Evolutionary conservation across 192 early-diverging fungal genomes (phyloP).

Genomic region (Cetraspora pellucida): DNA sequence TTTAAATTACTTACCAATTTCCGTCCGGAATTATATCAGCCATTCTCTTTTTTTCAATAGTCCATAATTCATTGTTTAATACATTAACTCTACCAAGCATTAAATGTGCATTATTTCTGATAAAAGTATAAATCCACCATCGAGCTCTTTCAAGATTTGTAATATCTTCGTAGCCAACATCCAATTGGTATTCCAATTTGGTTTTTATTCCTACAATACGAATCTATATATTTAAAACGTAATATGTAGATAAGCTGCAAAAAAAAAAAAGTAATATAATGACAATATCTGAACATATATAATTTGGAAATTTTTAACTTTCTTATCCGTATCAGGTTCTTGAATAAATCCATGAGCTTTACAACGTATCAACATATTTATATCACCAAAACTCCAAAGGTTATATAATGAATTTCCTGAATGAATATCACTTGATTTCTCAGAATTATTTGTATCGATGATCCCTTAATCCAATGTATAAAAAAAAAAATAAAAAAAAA

Average conservation of each 20-base stretch:
- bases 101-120: slow-evolving; percentile 39
- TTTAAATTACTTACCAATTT: slow-evolving; percentile 31
- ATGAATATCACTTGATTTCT: background rate
- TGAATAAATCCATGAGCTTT: slow-evolving; percentile 30
- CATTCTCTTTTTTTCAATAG: slow-evolving; percentile 37
- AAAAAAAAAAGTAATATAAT: background rate
- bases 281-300: too few species aligned
- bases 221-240: background rate
- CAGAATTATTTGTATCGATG: background rate
- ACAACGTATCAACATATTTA: slow-evolving; percentile 37
- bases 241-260: background rate
- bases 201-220: slow-evolving; percentile 36
- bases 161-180: slow-evolving; percentile 34
- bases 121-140: slow-evolving; percentile 40
- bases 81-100: slow-evolving; percentile 42
- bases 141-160: slow-evolving; percentile 36
- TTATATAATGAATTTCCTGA: slow-evolving; percentile 12
- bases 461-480: background rate
- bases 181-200: slow-evolving; percentile 44
- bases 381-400: slow-evolving; percentile 40
- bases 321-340: background rate
- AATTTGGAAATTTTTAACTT: background rate
- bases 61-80: slow-evolving; percentile 27
- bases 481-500: background rate
- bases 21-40: slow-evolving; percentile 39